Evolutionary conservation across 768 basidiomycete genomes (phyloP).

Genomic region (Boletellus sp.): DNA sequence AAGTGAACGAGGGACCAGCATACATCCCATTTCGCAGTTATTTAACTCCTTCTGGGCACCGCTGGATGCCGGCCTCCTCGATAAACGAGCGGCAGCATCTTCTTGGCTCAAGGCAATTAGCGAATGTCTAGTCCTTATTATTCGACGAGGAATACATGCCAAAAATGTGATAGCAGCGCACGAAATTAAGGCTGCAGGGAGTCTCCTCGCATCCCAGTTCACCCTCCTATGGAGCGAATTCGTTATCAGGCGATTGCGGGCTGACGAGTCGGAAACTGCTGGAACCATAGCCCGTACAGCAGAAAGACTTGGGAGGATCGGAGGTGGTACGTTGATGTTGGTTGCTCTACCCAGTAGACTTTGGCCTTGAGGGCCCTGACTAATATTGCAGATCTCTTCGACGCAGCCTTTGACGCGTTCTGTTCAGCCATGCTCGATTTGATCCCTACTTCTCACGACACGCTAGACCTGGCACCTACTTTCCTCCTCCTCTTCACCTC

Average conservation of each 20-base stretch:
- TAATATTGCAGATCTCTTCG: conserved; percentile 40
- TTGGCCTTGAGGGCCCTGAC: conserved; percentile 22
- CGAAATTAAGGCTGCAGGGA: conserved; percentile 3
- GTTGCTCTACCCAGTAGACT: conserved; percentile 24
- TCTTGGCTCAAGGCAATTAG: conserved; percentile 68
- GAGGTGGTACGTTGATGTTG: conserved; percentile 37
- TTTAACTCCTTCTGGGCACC: conserved; percentile 84
- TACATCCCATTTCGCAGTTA: conserved; percentile 43
- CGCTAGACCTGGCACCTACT: conserved; percentile 36
- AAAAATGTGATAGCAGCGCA: conserved; percentile 1
- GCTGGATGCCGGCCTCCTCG: conserved; percentile 42
- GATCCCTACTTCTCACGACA: not conserved
- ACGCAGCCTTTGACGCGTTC: conserved; percentile 47
- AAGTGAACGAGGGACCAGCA: not conserved
- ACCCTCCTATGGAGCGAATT: conserved; percentile 49
- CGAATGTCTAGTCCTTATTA: conserved; percentile 65
- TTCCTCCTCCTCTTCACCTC: conserved; percentile 45
- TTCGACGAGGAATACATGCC: conserved; percentile 26
- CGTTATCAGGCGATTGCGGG: conserved; percentile 40
- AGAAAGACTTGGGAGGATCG: conserved; percentile 37
- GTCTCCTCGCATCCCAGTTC: conserved; percentile 45
- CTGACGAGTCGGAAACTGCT: conserved; percentile 44
- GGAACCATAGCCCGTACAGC: conserved; percentile 43
- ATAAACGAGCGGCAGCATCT: conserved; percentile 27
- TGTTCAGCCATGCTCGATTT: conserved; percentile 12